These are phyloP conservation scores for Fonsecaea monophora DNA, from an alignment of 2,329 filamentous ascomycete genomes.

Conservation along the genomic window DNA sequence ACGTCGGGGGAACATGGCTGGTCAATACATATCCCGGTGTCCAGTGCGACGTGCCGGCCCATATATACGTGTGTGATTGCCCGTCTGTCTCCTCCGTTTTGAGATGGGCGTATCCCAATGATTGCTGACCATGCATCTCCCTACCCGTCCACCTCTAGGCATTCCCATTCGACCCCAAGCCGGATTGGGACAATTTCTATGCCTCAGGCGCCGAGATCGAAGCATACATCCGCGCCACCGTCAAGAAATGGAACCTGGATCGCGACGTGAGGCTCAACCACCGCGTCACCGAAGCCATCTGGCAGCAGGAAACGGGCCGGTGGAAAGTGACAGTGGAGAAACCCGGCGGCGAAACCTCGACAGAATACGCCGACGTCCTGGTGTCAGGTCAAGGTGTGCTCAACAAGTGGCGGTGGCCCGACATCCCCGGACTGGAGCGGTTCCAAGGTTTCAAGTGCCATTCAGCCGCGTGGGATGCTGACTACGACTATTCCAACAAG, in stretches of 20 bases:
- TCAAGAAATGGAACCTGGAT: constrained; percentile 50
- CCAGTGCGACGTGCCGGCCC: constrained; percentile 70
- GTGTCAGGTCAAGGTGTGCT: constrained; percentile 45
- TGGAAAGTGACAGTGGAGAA: constrained; percentile 48
- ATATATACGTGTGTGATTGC: constrained; percentile 63
- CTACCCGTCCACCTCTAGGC: constrained; percentile 18
- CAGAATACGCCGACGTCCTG: constrained; percentile 46
- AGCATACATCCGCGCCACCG: constrained; percentile 50
- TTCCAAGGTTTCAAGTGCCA: constrained; percentile 43
- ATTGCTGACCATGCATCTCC: no score
- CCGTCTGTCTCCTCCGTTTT: no score
- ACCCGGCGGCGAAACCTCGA: constrained; percentile 35
- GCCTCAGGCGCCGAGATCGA: constrained; percentile 51
- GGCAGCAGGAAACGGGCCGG: constrained; percentile 47
- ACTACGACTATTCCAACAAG: constrained; percentile 41
- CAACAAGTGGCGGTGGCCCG: constrained; percentile 43
- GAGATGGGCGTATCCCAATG: no score
- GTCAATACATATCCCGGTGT: constrained; percentile 53
- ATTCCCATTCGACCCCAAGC: constrained; percentile 51
- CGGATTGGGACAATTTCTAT: constrained; percentile 52
- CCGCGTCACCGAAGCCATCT: constrained; percentile 48
- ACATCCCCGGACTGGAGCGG: constrained; percentile 39
- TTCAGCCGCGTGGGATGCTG: constrained; percentile 42
- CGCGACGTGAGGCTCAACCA: constrained; percentile 49
- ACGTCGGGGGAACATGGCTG: constrained; percentile 52